Base-by-base conservation (phyloP, 192 early-diverging fungal species). In the Mortierella antarctica region DNA sequence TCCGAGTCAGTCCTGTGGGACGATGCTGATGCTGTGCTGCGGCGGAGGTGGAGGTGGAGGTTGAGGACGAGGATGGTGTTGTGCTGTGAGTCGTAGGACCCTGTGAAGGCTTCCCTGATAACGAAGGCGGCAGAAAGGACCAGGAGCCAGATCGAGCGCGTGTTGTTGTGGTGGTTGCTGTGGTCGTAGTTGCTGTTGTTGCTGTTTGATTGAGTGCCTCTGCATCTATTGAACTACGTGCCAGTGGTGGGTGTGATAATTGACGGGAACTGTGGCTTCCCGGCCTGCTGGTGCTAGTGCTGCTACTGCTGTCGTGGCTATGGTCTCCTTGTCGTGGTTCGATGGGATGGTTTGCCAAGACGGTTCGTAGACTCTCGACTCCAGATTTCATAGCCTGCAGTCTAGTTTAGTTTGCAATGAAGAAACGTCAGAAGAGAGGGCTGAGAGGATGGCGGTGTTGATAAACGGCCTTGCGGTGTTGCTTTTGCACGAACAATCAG, bases 351-450 rank as follows among this genome's bases (percentile, higher is more conserved):
- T 80, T 80, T 15, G 70, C 70, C 21, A 80, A 42, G 17, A 72
- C 77, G 0, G 77, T 72, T 18, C 77, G 46, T 23, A 80, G 47
- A 63, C 77, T 80, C 14, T 80, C 77, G 11, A 80, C 77, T n/a
- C 77, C 77, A 8, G 77, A 80, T 54, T 45, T 71, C 40, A 80
- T 66, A 44, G 77, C 77, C 48, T 72, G 77, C 15, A 80, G 13
- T 10, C 77, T 80, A 71, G 46, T 46, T 46, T 10, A 18, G 14
- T 42, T 20, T 58, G 31, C 17, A 62, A 7, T 48, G 18, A 17
- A 11, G 0, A 59, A 11, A 59, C 1, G 41, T 59, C 40, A 31
- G 15, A 42, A 59, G 41, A 40, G 41, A 21, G 54, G 1, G 54
- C n/a, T 18, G 46, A 15, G 41, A 5, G 14, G 41, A 10, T 5